These are phyloP conservation scores for Tribonema minus DNA, from an alignment of 108 stramenopile species.

Conservation along the genomic window DNA sequence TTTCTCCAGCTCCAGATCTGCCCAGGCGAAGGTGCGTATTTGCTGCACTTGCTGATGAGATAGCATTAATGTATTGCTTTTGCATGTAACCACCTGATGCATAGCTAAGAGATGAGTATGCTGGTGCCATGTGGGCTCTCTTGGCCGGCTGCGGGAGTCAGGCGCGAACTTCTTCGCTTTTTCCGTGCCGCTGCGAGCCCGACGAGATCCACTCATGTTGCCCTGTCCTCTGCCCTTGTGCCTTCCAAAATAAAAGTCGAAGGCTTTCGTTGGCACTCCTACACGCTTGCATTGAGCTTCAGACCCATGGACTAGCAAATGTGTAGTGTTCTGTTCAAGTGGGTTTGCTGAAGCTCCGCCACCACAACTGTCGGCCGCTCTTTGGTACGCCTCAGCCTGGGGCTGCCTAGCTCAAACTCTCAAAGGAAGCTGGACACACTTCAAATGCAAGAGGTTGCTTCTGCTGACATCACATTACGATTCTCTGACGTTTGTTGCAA, in stretches of 20 bases:
- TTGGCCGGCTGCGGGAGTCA: background rate
- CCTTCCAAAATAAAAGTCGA: too few species aligned
- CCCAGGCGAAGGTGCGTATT: slow-evolving; percentile 21
- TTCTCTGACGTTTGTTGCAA: background rate
- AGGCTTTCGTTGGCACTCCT: too few species aligned
- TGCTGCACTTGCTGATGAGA: background rate
- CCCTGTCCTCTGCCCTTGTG: too few species aligned
- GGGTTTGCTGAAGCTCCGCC: too few species aligned
- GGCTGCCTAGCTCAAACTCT: too few species aligned
- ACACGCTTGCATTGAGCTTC: too few species aligned
- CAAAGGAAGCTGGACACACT: too few species aligned
- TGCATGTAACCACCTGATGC: background rate
- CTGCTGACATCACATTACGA: background rate
- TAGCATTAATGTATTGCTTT: background rate
- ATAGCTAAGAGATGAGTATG: background rate
- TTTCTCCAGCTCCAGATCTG: slow-evolving; percentile 5
- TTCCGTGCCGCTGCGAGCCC: background rate
- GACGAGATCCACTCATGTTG: background rate
- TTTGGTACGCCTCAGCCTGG: background rate
- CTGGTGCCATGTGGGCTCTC: background rate
- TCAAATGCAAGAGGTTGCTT: background rate
- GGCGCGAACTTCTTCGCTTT: background rate
- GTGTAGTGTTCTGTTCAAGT: too few species aligned
- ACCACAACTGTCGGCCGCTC: background rate
- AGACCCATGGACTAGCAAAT: too few species aligned